These are phyloP conservation scores for Citrus sp. DNA, from an alignment of 345 rosid genomes.

Conservation along the genomic window DNA sequence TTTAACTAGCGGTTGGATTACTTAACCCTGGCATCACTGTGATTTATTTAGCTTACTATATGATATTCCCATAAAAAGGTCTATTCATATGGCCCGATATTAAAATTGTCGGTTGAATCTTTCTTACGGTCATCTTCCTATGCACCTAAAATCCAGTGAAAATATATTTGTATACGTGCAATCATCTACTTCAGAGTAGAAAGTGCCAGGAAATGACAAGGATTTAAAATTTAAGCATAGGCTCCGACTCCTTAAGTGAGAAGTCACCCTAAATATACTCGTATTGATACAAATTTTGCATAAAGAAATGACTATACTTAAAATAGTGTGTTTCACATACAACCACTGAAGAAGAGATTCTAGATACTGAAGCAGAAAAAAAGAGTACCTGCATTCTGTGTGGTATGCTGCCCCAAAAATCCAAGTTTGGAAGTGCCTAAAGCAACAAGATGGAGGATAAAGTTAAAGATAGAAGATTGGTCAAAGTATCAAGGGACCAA, in stretches of 20 bases:
- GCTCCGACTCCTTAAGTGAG: not conserved
- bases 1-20: not conserved
- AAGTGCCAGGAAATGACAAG: not conserved
- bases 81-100: not conserved
- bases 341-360: not conserved
- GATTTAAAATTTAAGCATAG: not conserved
- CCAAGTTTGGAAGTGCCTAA: slow-evolving; percentile 81
- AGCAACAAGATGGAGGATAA: slow-evolving; percentile 13
- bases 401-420: slow-evolving; percentile 74
- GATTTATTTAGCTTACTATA: not conserved
- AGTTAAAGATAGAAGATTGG: not conserved
- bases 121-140: not conserved
- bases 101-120: not conserved
- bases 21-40: not conserved
- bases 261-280: not conserved
- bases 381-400: slow-evolving; percentile 65
- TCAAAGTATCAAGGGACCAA: not conserved
- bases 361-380: not conserved
- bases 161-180: too few relatives aligned
- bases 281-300: not conserved
- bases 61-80: not conserved
- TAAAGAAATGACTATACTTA: not conserved
- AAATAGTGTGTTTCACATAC: not conserved
- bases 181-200: not conserved
- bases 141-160: not conserved